Evolutionary conservation across 2,329 filamentous ascomycete species (phyloP).

Genomic region (Sarocladium oryzae): DNA sequence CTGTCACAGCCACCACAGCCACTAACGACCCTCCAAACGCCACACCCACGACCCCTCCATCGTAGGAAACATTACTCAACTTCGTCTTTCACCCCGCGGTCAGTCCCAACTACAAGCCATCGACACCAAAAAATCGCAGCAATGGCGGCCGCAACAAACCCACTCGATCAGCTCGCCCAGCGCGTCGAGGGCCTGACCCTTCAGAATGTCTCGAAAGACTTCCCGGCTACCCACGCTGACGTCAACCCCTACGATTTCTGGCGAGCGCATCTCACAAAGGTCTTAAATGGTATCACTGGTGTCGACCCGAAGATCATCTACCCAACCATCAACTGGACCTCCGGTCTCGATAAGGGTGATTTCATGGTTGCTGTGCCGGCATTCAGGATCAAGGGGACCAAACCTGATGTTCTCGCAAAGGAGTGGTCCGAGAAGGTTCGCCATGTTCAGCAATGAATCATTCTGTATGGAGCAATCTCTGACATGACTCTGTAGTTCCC

Average conservation of each 20-base stretch:
- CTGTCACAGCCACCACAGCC: constrained; percentile 6
- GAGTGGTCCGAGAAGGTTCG: constrained; percentile 56
- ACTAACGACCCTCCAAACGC: constrained; percentile 9
- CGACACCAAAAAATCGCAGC: neutral
- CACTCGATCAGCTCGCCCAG: constrained; percentile 13
- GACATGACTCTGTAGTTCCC: constrained; percentile 50
- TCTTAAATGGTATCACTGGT: constrained; percentile 62
- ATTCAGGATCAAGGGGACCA: constrained; percentile 68
- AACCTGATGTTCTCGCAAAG: constrained; percentile 53
- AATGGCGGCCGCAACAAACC: constrained; percentile 6
- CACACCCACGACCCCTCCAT: constrained; percentile 12
- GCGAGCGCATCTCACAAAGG: constrained; percentile 65
- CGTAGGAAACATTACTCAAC: constrained; percentile 3
- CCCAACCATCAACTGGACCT: constrained; percentile 70
- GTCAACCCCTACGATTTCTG: constrained; percentile 75
- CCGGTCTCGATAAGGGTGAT: constrained; percentile 75
- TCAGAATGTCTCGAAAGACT: constrained; percentile 21
- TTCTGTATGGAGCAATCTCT: constrained; percentile 11
- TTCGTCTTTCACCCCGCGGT: constrained; percentile 9
- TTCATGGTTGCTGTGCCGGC: constrained; percentile 71
- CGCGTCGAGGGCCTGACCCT: constrained; percentile 14
- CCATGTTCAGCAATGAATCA: neutral
- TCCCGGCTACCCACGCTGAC: constrained; percentile 56
- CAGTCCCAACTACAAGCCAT: neutral
- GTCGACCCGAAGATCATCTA: constrained; percentile 67